A percentile compares a stretch with the other conserved stretches of the same genome.
Conservation (phyloP, 768 basidiomycete species). For the Calocybe cyanea region DNA sequence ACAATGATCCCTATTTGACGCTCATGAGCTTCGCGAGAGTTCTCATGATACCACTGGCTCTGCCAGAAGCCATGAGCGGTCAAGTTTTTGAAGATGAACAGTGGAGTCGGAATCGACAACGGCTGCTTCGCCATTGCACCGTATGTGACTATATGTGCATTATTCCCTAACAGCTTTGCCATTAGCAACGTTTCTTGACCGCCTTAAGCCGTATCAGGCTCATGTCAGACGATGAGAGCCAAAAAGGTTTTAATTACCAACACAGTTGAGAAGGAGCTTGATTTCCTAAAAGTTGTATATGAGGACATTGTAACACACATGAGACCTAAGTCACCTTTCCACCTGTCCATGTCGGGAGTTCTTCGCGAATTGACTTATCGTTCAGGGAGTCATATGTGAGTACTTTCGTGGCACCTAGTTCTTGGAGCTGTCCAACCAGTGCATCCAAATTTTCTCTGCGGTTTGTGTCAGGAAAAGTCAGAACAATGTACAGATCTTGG, state of each 20-base stretch:
- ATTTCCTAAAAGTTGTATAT: slow-evolving; percentile 28
- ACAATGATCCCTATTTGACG: slow-evolving; percentile 48
- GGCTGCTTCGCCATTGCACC: slow-evolving; percentile 90
- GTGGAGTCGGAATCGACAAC: slow-evolving; percentile 68
- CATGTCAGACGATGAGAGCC: not conserved
- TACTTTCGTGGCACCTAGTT: slow-evolving; percentile 73
- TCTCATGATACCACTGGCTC: slow-evolving; percentile 59
- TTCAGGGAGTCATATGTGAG: slow-evolving; percentile 72
- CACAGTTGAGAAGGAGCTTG: slow-evolving; percentile 47
- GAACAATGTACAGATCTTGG: slow-evolving; percentile 7
- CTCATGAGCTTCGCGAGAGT: slow-evolving; percentile 45
- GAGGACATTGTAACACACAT: not conserved
- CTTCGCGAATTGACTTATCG: slow-evolving; percentile 49
- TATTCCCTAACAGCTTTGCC: slow-evolving; percentile 60
- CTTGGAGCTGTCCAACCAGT: slow-evolving; percentile 46
- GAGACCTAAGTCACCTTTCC: slow-evolving; percentile 42
- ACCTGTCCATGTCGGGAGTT: slow-evolving; percentile 60
- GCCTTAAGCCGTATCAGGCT: slow-evolving; percentile 24
- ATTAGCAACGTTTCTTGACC: slow-evolving; percentile 68
- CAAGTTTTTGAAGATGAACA: slow-evolving; percentile 84
- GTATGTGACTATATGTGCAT: slow-evolving; percentile 80
- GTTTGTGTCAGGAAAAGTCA: not conserved
- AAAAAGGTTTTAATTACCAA: slow-evolving; percentile 29
- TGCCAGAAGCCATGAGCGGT: slow-evolving; percentile 79
- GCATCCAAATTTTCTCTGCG: slow-evolving; percentile 49